Percentiles rank a stretch among this genome's conserved stretches.
Evolutionary conservation across 192 early-diverging fungal species (phyloP).

Genomic region (Neocallimastix lanati): DNA sequence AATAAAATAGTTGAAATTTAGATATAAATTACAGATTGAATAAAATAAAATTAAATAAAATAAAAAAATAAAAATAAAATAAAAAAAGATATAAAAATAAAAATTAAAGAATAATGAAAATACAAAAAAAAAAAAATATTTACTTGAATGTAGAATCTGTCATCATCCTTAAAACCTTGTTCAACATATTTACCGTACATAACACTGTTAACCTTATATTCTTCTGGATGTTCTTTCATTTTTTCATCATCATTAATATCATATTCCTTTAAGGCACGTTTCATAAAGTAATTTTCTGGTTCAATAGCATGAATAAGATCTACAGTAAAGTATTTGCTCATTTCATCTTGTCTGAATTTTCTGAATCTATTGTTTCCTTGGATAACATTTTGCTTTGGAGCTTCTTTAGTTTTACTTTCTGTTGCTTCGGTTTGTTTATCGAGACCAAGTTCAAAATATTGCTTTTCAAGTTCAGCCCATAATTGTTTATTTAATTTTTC

Average conservation of each 20-base stretch:
- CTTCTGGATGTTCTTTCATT: neutral
- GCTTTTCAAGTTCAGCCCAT: neutral
- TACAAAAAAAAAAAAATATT: neutral
- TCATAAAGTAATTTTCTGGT: neutral
- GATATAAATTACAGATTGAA: too few species aligned
- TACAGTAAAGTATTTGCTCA: neutral
- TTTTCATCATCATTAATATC: neutral
- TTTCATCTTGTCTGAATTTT: neutral
- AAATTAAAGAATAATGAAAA: too few species aligned
- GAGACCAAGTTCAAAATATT: neutral
- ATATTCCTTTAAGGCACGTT: neutral
- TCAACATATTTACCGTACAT: neutral
- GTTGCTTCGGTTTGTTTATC: neutral
- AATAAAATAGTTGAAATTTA: too few species aligned
- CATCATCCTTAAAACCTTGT: neutral
- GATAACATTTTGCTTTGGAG: neutral
- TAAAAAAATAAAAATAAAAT: too few species aligned
- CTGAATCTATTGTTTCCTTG: neutral
- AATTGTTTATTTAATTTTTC: too few species aligned
- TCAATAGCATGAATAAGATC: neutral
- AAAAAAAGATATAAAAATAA: too few species aligned
- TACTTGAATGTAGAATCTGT: neutral
- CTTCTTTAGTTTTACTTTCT: neutral
- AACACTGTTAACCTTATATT: neutral
- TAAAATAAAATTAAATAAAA: too few species aligned